phyloP scores from a whole-genome alignment of 2,329 filamentous ascomycete genomes.

The Penicillium sclerotiorum region DNA sequence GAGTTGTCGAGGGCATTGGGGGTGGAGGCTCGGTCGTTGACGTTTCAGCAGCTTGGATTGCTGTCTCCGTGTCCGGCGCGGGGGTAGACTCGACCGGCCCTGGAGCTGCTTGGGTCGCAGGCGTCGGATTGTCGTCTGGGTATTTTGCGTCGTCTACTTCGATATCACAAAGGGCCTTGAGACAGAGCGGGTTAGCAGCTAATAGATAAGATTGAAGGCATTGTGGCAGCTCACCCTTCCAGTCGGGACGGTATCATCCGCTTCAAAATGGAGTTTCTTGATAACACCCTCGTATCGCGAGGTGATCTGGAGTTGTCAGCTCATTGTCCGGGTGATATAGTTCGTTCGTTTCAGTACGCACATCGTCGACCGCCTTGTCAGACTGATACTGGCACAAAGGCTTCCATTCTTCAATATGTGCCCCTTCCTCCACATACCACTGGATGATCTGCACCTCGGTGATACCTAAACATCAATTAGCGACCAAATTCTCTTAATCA shows the following conservation, averaged over 20 bases:
- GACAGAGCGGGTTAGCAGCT: too few species aligned
- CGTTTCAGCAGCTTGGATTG: slow-evolving; percentile 19
- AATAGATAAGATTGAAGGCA: too few species aligned
- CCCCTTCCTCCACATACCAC: slow-evolving; percentile 97
- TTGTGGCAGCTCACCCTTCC: slow-evolving; percentile 64
- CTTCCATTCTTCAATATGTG: slow-evolving; percentile 95
- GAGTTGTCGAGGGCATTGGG: slow-evolving; percentile 3
- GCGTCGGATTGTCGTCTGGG: slow-evolving; percentile 55
- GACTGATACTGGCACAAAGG: slow-evolving; percentile 97
- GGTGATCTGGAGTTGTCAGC: slow-evolving; percentile 72
- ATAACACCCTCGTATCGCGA: slow-evolving; percentile 94
- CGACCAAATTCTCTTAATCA: slow-evolving; percentile 7
- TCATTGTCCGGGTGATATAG: neutral
- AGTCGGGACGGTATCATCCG: slow-evolving; percentile 94
- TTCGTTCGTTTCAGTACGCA: slow-evolving; percentile 31
- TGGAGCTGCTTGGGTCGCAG: slow-evolving; percentile 30
- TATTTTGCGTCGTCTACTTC: slow-evolving; percentile 81
- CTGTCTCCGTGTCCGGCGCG: slow-evolving; percentile 12
- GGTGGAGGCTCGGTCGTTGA: slow-evolving; percentile 11
- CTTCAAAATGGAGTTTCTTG: slow-evolving; percentile 93
- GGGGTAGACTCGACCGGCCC: slow-evolving; percentile 27
- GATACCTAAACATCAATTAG: slow-evolving; percentile 65
- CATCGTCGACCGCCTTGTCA: slow-evolving; percentile 79
- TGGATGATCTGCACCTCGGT: slow-evolving; percentile 99
- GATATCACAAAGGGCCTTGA: slow-evolving; percentile 92